A percentile compares a stretch with the other conserved stretches of the same genome.
Conservation (phyloP, 148 eudicot species). For the Rhododendron vialii region DNA sequence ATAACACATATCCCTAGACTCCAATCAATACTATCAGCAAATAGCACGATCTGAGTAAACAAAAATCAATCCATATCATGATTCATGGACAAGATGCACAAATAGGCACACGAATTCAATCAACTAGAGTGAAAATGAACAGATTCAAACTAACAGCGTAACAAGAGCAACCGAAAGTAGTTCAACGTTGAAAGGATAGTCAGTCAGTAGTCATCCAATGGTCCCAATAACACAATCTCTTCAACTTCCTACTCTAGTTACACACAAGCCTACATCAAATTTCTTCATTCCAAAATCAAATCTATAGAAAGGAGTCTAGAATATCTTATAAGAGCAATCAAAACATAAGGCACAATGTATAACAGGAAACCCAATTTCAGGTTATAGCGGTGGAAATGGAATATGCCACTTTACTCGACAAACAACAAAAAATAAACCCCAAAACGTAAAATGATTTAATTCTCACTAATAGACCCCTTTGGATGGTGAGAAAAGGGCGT, state of each 20-base stretch:
- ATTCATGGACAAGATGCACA: neutral
- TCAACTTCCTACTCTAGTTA: neutral
- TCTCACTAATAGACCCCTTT: neutral
- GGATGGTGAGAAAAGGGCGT: neutral
- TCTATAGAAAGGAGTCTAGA: neutral
- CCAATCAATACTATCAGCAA: neutral
- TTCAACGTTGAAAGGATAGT: neutral
- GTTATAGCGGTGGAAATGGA: no score
- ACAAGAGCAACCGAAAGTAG: neutral
- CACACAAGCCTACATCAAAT: neutral
- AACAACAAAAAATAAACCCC: no score
- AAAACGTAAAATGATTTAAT: no score
- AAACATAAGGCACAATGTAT: neutral
- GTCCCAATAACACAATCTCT: neutral
- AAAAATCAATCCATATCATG: neutral
- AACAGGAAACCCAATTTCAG: neutral
- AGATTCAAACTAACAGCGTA: neutral
- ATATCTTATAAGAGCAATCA: neutral
- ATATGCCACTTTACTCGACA: neutral
- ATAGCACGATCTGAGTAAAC: neutral
- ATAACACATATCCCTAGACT: neutral
- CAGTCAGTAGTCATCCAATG: neutral
- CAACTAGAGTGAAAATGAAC: neutral
- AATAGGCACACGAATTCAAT: neutral
- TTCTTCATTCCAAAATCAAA: neutral